These are phyloP conservation scores for Phytopythium oedochilum DNA, from an alignment of 352 stramenopile genomes.

Conservation along the genomic window DNA sequence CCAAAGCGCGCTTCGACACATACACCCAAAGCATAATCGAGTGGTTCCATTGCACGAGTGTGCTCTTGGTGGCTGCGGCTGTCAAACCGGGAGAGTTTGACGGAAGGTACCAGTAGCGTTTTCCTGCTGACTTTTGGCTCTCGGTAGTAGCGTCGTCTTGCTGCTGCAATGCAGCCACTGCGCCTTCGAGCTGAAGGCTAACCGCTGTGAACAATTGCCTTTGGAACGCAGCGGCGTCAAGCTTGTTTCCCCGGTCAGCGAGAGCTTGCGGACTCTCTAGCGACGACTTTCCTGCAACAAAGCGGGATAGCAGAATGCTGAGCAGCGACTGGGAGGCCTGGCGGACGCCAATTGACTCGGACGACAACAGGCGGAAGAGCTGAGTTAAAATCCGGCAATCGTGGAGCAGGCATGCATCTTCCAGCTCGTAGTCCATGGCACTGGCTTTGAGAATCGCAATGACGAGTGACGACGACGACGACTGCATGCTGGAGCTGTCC, in stretches of 20 bases:
- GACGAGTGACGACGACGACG: slow-evolving; percentile 23
- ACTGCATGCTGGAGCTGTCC: not conserved
- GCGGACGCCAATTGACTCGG: slow-evolving; percentile 31
- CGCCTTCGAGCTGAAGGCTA: slow-evolving; percentile 52
- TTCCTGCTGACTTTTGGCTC: not conserved
- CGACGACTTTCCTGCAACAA: slow-evolving; percentile 33
- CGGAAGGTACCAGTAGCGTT: slow-evolving; percentile 26
- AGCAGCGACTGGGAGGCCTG: slow-evolving; percentile 53
- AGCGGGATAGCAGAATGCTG: slow-evolving; percentile 54
- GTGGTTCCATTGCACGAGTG: slow-evolving; percentile 57
- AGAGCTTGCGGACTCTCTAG: slow-evolving; percentile 8
- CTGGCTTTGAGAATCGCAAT: slow-evolving; percentile 47
- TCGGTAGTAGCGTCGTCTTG: not conserved
- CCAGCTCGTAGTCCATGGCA: slow-evolving; percentile 68
- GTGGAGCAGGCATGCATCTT: slow-evolving; percentile 67
- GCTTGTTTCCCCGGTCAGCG: slow-evolving; percentile 11
- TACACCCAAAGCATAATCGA: slow-evolving; percentile 79
- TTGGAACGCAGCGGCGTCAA: slow-evolving; percentile 53
- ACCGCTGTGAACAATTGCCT: slow-evolving; percentile 62
- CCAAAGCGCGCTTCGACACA: slow-evolving; percentile 23
- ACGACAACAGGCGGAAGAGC: slow-evolving; percentile 50
- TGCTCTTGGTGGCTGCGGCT: slow-evolving; percentile 20
- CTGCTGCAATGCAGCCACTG: slow-evolving; percentile 24
- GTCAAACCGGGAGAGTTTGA: slow-evolving; percentile 35
- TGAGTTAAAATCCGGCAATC: slow-evolving; percentile 53